phyloP scores from a whole-genome alignment of 2,329 filamentous ascomycete genomes.

The Leptographium wingfieldii region DNA sequence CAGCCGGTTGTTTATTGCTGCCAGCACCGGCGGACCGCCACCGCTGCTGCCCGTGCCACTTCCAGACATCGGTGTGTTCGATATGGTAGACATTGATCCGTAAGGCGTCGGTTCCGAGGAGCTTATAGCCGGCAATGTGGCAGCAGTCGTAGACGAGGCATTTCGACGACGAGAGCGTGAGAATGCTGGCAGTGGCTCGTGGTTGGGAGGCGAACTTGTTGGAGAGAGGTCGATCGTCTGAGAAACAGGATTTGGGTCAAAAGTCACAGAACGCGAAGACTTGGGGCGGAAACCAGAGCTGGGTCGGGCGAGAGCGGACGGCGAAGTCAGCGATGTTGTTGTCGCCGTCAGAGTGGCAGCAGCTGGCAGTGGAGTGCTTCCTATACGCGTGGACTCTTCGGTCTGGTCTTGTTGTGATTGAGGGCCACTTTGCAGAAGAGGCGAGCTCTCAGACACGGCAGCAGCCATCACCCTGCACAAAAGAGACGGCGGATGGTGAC shows the following conservation, averaged over 20 bases:
- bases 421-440: slow-evolving; percentile 8
- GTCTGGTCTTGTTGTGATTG: not conserved
- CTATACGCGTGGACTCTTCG: not conserved
- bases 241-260: slow-evolving; percentile 58
- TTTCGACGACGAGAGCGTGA: slow-evolving; percentile 11
- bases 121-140: slow-evolving; percentile 21
- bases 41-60: slow-evolving; percentile 29
- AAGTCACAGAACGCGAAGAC: slow-evolving; percentile 56
- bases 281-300: slow-evolving; percentile 25
- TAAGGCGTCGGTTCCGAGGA: slow-evolving; percentile 11
- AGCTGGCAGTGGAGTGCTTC: not conserved
- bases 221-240: slow-evolving; percentile 40
- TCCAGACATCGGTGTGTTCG: not conserved
- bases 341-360: not conserved
- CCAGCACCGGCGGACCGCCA: slow-evolving; percentile 47
- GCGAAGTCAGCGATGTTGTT: not conserved
- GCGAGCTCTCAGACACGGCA: slow-evolving; percentile 8
- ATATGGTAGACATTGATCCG: slow-evolving; percentile 13
- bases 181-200: slow-evolving; percentile 20
- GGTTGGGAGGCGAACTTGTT: slow-evolving; percentile 1
- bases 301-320: slow-evolving; percentile 9
- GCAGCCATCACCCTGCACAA: slow-evolving; percentile 6
- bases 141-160: slow-evolving; percentile 17
- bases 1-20: slow-evolving; percentile 76
- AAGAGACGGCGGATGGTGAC: too few relatives aligned